Conservation (phyloP, 2,329 filamentous ascomycete species). For the Helicocarpus griseus region DNA sequence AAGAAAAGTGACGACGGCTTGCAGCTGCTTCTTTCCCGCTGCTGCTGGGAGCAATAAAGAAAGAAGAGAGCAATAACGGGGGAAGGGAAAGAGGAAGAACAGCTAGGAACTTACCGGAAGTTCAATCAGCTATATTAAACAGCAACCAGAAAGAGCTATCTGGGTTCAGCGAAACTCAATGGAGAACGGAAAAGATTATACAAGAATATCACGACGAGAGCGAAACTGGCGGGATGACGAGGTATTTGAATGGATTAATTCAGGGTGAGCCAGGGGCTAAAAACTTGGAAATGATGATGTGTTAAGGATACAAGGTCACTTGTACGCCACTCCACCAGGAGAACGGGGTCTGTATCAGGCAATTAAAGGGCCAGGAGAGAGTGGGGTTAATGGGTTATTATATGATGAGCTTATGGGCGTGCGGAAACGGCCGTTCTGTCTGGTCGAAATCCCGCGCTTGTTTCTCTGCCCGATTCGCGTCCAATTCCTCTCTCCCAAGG, state of each 20-base stretch:
- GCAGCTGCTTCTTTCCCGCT: too few species aligned
- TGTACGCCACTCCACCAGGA: neutral
- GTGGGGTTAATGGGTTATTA: too few species aligned
- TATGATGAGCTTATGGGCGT: too few species aligned
- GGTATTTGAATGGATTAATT: neutral
- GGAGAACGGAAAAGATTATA: too few species aligned
- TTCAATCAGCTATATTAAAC: neutral
- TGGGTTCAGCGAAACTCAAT: too few species aligned
- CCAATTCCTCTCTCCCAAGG: too few species aligned
- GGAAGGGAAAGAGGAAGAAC: constrained; percentile 6
- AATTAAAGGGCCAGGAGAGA: neutral
- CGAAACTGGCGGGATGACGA: neutral
- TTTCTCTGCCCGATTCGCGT: too few species aligned
- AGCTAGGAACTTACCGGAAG: neutral
- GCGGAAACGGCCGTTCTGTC: too few species aligned
- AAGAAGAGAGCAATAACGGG: constrained; percentile 13
- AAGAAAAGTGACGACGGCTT: too few species aligned
- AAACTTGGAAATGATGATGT: neutral
- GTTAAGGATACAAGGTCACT: neutral
- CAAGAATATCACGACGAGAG: too few species aligned
- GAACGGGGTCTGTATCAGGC: neutral
- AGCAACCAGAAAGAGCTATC: too few species aligned
- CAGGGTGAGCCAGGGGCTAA: neutral
- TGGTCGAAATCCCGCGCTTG: too few species aligned
- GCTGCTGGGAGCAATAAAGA: constrained; percentile 1